A percentile compares a stretch with the other conserved stretches of the same genome.
phyloP scores from a whole-genome alignment of 805 yeast species.

The Metschnikowia amazonensis region DNA sequence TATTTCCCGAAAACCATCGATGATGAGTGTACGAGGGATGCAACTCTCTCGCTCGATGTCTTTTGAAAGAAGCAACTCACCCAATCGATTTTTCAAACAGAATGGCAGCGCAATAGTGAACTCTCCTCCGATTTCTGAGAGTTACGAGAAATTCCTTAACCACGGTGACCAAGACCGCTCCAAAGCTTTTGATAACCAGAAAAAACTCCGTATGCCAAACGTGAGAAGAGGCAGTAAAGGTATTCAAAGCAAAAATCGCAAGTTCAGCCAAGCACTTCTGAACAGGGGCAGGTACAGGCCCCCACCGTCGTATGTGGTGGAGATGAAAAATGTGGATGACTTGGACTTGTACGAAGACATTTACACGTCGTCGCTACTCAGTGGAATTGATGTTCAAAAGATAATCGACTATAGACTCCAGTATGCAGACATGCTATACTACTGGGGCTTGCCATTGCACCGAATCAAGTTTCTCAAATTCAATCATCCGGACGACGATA shows the following conservation, averaged over 20 bases:
- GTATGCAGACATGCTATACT: conserved; percentile 71
- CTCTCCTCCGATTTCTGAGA: conserved; percentile 10
- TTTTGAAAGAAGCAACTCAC: conserved; percentile 8
- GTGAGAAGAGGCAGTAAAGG: conserved; percentile 9
- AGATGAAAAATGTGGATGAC: conserved; percentile 43
- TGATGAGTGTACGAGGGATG: conserved; percentile 10
- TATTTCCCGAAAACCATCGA: conserved; percentile 12
- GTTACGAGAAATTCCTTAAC: not conserved
- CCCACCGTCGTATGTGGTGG: conserved; percentile 38
- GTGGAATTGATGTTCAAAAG: conserved; percentile 33
- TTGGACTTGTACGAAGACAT: conserved; percentile 45
- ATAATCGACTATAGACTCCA: conserved; percentile 51
- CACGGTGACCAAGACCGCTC: conserved; percentile 7
- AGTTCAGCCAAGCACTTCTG: not conserved
- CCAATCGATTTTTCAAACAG: conserved; percentile 4
- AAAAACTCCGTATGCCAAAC: conserved; percentile 1
- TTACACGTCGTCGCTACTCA: conserved; percentile 39
- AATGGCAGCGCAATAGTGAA: conserved; percentile 1
- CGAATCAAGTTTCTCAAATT: conserved; percentile 75
- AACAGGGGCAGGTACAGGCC: conserved; percentile 7
- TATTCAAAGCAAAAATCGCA: conserved; percentile 2
- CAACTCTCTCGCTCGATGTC: conserved; percentile 13
- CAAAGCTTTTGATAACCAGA: conserved; percentile 7
- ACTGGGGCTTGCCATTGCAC: conserved; percentile 83
- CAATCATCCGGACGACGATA: conserved; percentile 41